A percentile compares a stretch with the other conserved stretches of the same genome.
Conservation (phyloP, 2,329 filamentous ascomycete genomes). For the Sporothrix sp. region DNA sequence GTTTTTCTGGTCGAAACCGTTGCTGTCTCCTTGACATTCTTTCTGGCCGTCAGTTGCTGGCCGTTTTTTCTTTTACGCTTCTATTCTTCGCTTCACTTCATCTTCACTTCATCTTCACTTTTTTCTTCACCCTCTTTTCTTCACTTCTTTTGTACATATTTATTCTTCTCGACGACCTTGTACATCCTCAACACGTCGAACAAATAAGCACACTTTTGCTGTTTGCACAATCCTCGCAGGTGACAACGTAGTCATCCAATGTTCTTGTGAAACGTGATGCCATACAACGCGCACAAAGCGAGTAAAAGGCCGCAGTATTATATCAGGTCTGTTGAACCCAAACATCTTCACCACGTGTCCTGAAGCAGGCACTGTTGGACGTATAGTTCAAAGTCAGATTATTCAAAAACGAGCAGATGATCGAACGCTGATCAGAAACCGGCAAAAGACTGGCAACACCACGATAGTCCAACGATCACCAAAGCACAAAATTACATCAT, state of each 20-base stretch:
- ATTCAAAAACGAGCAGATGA: background rate
- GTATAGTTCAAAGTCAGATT: too few species aligned
- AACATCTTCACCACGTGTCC: too few species aligned
- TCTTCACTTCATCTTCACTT: background rate
- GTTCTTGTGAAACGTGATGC: too few species aligned
- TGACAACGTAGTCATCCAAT: background rate
- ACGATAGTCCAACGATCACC: background rate
- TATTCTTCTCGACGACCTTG: background rate
- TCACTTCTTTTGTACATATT: slow-evolving; percentile 7
- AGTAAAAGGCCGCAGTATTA: too few species aligned
- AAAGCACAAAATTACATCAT: slow-evolving; percentile 6
- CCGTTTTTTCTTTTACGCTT: background rate
- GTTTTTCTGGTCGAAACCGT: too few species aligned
- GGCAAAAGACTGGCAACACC: too few species aligned
- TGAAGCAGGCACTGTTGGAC: too few species aligned
- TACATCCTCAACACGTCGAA: slow-evolving; percentile 3
- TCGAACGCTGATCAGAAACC: too few species aligned
- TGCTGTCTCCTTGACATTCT: too few species aligned
- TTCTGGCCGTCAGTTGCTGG: background rate
- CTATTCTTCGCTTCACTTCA: background rate
- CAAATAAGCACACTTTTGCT: slow-evolving; percentile 1
- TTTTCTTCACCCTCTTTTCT: background rate
- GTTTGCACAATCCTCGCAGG: background rate
- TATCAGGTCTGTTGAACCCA: too few species aligned
- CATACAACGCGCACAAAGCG: too few species aligned